phyloP scores from a whole-genome alignment of 2,329 filamentous ascomycete species.

The Monosporascus ibericus region DNA sequence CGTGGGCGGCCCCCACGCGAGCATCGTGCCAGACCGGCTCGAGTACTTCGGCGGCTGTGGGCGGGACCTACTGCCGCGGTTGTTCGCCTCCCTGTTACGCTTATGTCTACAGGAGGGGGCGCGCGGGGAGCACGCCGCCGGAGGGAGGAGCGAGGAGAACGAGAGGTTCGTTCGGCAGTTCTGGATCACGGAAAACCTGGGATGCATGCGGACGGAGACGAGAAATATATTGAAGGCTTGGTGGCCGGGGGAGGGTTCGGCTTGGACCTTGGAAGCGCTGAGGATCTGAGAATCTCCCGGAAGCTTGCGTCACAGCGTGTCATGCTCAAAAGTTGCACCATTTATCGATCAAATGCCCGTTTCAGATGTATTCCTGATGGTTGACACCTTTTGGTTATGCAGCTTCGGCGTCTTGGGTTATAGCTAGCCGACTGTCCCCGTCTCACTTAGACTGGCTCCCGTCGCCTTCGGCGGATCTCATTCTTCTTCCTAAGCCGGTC shows the following conservation, averaged over 20 bases:
- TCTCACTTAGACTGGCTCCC: background rate
- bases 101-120: conserved; percentile 6
- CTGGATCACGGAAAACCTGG: conserved; percentile 6
- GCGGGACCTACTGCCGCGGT: conserved; percentile 7
- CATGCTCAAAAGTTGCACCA: too few species aligned
- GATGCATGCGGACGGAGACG: conserved; percentile 6
- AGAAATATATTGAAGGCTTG: conserved; percentile 2
- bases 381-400: too few species aligned
- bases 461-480: background rate
- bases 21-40: conserved; percentile 12
- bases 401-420: too few species aligned
- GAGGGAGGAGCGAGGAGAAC: background rate
- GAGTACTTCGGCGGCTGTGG: conserved; percentile 13
- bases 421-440: too few species aligned
- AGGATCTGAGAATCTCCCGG: conserved; percentile 5
- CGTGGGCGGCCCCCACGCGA: conserved; percentile 4
- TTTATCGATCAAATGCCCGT: too few species aligned
- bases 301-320: too few species aligned
- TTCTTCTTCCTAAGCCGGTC: background rate
- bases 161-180: conserved; percentile 6
- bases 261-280: conserved; percentile 10
- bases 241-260: background rate
- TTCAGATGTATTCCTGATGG: too few species aligned
- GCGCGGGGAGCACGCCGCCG: background rate
- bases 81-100: conserved; percentile 13